A percentile compares a stretch with the other conserved stretches of the same genome.
Evolutionary conservation across 2,329 filamentous ascomycete species (phyloP).

Genomic region (Neofusicoccum sp.): DNA sequence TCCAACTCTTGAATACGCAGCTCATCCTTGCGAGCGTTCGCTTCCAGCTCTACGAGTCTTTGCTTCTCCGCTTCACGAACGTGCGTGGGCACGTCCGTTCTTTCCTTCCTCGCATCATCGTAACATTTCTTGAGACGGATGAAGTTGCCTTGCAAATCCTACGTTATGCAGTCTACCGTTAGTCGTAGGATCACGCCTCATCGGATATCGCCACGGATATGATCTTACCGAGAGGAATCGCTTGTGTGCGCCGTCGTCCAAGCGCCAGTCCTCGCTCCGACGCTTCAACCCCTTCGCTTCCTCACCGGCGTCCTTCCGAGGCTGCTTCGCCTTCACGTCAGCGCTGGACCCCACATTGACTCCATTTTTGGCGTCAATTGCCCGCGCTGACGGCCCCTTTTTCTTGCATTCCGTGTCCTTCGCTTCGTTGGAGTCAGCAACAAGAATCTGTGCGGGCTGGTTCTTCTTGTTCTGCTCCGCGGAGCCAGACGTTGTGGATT

Average conservation of each 20-base stretch:
- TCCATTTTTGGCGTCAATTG: too few relatives aligned
- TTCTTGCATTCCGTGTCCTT: too few relatives aligned
- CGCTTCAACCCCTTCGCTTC: not conserved
- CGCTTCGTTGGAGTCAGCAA: too few relatives aligned
- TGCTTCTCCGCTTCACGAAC: not conserved
- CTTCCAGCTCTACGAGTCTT: not conserved
- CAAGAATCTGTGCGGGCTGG: too few relatives aligned
- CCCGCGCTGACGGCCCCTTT: too few relatives aligned
- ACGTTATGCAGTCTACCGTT: not conserved
- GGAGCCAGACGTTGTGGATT: too few relatives aligned
- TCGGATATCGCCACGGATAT: too few relatives aligned
- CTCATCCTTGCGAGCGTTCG: not conserved
- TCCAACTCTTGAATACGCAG: not conserved
- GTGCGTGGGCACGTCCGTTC: not conserved
- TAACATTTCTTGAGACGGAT: not conserved
- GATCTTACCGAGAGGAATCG: not conserved
- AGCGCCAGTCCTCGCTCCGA: not conserved
- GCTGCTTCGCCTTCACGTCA: too few relatives aligned
- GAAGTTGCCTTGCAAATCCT: not conserved
- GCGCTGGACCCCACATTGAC: too few relatives aligned
- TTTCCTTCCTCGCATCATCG: not conserved
- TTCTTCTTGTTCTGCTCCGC: too few relatives aligned
- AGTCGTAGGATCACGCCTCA: not conserved
- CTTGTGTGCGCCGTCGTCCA: not conserved
- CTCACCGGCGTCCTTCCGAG: not conserved